Conservation (phyloP, 352 stramenopile species). For the Thraustochytrium striatum region DNA sequence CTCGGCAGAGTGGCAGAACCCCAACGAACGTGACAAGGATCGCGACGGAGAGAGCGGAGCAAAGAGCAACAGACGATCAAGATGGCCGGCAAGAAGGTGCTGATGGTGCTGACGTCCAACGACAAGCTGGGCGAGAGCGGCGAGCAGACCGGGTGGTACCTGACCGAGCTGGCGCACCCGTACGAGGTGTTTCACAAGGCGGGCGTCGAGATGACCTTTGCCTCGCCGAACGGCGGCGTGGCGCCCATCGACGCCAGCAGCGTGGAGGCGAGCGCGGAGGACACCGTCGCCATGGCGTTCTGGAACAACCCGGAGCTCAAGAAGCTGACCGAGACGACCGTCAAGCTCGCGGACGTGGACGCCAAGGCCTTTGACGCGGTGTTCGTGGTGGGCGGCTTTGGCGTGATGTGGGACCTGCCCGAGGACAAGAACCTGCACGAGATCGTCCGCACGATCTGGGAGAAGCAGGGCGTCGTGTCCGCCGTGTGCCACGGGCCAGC, state of each 20-base stretch:
- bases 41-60: no score
- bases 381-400: conserved; percentile 56
- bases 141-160: conserved; percentile 62
- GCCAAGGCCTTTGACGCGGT: conserved; percentile 41
- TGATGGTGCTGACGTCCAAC: conserved; percentile 58
- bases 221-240: conserved; percentile 56
- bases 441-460: conserved; percentile 59
- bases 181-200: conserved; percentile 63
- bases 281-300: conserved; percentile 50
- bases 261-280: conserved; percentile 47
- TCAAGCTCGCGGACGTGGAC: conserved; percentile 59
- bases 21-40: no score
- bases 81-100: conserved; percentile 53
- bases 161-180: conserved; percentile 62
- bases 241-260: conserved; percentile 61
- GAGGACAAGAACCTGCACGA: conserved; percentile 57
- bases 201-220: conserved; percentile 61
- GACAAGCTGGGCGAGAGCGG: conserved; percentile 53
- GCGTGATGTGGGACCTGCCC: conserved; percentile 63
- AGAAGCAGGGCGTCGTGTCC: conserved; percentile 58
- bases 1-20: no score
- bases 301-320: background rate
- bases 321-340: conserved; percentile 56
- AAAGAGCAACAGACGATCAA: no score
- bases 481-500: conserved; percentile 65